Evolutionary conservation across 768 basidiomycete species (phyloP), one percentile per base, ranked within the genome.

Genomic region (Dioszegia crocea): DNA sequence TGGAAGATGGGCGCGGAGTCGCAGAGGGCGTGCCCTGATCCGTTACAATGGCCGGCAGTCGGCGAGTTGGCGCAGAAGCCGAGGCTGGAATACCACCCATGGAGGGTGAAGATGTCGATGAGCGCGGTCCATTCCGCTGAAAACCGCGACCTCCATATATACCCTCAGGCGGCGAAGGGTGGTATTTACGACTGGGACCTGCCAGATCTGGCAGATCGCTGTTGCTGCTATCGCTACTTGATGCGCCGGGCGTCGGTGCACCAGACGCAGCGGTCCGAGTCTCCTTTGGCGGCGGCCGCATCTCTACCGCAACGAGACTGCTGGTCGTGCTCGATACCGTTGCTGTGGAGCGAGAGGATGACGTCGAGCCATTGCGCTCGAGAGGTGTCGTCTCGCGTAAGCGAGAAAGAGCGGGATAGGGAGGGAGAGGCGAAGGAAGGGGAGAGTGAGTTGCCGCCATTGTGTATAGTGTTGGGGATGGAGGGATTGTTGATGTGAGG

Each of bases 221-320:
- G 50, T 40, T 55, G 23, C 5, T 3, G 21, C 48, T 48, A 17
- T 24, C 33, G 19, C 46, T 59, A 19, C 43, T 47, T 43, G 41
- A 49, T 56, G 59, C 21, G 48, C 56, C 23, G 31, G 53, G 40
- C 51, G 24, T 3, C 9, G 51, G 24, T 10, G 46, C n/a, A n/a
- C 47, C 58, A 2, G 71, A 65, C 23, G 73, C 68, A 12, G 75
- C 75, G 31, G 72, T 76, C 1, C 70, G 39, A 5, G 73, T 73
- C 49, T 74, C 68, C 26, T 66, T 65, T 3, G 68, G 70, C 4
- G 75, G 70, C 10, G 74, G 74, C n/a, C 67, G 52, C 38, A 76
- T 76, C 6, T 74, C 73, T 10, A 67, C 75, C 14, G 75, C 73
- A n/a, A 73, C 68, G 23, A 76, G 57, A 3, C 70, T 72, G 1